Base-by-base conservation (phyloP, 2,329 filamentous ascomycete species). In the Pseudodiploospora longispora region DNA sequence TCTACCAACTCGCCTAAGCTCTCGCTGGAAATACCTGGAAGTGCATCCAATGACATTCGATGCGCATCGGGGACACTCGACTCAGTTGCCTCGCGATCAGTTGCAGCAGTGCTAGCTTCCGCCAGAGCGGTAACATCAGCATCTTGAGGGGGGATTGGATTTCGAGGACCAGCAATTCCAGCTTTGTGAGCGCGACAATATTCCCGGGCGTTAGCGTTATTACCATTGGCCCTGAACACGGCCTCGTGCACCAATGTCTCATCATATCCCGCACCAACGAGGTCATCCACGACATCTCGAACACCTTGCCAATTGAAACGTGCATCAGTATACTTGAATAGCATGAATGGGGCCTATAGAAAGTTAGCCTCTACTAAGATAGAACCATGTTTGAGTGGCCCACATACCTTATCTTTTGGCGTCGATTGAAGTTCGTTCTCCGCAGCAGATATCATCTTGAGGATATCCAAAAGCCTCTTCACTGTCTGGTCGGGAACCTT, bases 181-280 rank as follows among this genome's bases (percentile, higher is more conserved):
- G 73, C 69, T 38, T 63, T 68, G 47, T 85, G 78, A 10, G 81
- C 78, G 44, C 70, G 71, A 58, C 86, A 93, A 60, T 97, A 97
- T 44, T 93, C 85, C 31, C 72, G 69, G 6, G 87, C 81, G 28
- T 71, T 66, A 3, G 67, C 60, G 4, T 64, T 55, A 42, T 76
- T 75, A 44, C 87, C 87, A 56, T 87, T 85, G 55, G 87, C 87
- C 43, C 91, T 81, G 61, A 87, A 96, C 0, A 93, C 68, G 30
- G 87, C 89, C 63, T 97, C 91, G 30, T 77, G 74, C 6, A 77
- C 83, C 42, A 96, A 70, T 9, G 79, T 76, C 36, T 75, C 68
- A 19, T 80, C 71, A 38, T 62, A 64, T 1, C 56, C 59, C 8
- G 55, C 56, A 27, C 53, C 53, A 4, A 60, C 43, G 19, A 70